phyloP scores from a whole-genome alignment of 225 moss, liverwort and hornwort genomes.

The Rhytidiadelphus loreus region DNA sequence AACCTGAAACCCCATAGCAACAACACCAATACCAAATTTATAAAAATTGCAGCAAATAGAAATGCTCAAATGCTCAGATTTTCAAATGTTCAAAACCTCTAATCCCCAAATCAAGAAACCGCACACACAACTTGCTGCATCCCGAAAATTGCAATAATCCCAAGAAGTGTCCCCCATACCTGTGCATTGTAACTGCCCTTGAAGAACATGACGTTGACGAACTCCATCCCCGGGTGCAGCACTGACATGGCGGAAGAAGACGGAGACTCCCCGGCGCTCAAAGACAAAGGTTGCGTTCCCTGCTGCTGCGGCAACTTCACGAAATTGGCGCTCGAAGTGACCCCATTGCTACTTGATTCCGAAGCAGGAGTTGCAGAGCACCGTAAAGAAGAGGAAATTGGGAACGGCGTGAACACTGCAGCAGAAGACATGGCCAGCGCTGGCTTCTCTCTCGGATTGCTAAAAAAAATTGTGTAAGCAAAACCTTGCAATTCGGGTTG shows the following conservation, averaged over 20 bases:
- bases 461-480: not conserved
- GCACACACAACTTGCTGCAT: not conserved
- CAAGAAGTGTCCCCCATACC: not conserved
- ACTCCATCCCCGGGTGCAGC: constrained; percentile 64
- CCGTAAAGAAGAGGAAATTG: not conserved
- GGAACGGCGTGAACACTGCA: not conserved
- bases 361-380: constrained; percentile 7
- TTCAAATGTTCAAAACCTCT: not conserved
- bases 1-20: constrained; percentile 28
- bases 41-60: not conserved
- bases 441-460: not conserved
- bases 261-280: not conserved
- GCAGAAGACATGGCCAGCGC: constrained; percentile 6
- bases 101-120: not conserved
- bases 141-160: not conserved
- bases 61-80: not conserved
- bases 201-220: constrained; percentile 86
- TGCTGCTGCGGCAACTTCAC: constrained; percentile 10
- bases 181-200: constrained; percentile 82
- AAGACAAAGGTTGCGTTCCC: not conserved
- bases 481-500: not conserved
- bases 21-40: not conserved
- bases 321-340: not conserved
- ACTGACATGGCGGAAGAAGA: constrained; percentile 20
- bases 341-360: not conserved